phyloP scores from a whole-genome alignment of 805 yeast genomes.

The Metschnikowia hibisci region DNA sequence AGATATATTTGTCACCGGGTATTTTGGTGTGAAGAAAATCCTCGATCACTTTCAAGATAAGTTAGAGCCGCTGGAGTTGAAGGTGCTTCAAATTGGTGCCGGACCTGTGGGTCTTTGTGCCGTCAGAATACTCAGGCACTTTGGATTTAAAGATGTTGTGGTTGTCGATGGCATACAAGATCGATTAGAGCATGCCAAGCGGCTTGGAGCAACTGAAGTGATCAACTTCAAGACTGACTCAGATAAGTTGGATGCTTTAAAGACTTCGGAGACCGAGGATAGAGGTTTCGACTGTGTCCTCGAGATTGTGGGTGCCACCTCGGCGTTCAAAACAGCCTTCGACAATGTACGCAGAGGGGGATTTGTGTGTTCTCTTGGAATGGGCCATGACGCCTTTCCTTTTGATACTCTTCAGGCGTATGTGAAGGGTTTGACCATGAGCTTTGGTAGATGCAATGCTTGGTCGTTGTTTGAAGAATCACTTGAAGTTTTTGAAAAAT shows the following conservation, averaged over 20 bases:
- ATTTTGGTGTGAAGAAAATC: constrained; percentile 52
- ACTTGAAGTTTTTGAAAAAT: constrained; percentile 41
- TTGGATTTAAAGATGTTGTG: constrained; percentile 42
- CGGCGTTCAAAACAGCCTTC: constrained; percentile 49
- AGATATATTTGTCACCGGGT: constrained; percentile 63
- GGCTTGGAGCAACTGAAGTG: constrained; percentile 48
- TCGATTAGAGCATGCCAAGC: constrained; percentile 41
- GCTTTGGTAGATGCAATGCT: constrained; percentile 63
- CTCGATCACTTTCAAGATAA: constrained; percentile 22
- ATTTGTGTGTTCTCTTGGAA: constrained; percentile 54
- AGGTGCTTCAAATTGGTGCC: constrained; percentile 51
- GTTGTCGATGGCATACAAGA: constrained; percentile 49
- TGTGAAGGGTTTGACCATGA: constrained; percentile 50
- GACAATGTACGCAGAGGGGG: constrained; percentile 56
- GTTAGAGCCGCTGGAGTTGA: constrained; percentile 24
- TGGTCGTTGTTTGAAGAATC: constrained; percentile 54
- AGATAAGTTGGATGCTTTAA: constrained; percentile 23
- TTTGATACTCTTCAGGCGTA: constrained; percentile 57
- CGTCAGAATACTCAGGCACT: constrained; percentile 39
- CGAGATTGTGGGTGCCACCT: constrained; percentile 56
- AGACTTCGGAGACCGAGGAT: constrained; percentile 36
- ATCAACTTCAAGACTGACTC: constrained; percentile 40
- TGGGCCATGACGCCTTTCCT: constrained; percentile 56
- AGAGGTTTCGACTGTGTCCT: constrained; percentile 59
- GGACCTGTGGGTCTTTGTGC: constrained; percentile 62